Conservation (phyloP, 768 basidiomycete genomes). For the Tricholoma terreum region DNA sequence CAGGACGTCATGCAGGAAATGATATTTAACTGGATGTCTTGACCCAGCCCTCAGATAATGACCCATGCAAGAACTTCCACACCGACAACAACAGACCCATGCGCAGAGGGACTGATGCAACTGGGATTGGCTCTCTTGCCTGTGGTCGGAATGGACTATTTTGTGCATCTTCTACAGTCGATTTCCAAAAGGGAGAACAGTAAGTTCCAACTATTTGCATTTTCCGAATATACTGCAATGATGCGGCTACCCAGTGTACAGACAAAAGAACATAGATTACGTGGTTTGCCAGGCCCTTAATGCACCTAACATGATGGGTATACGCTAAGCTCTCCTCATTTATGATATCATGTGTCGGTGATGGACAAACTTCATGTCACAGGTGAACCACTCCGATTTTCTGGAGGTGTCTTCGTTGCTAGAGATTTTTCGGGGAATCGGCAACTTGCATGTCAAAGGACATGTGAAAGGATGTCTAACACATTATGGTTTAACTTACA, state of each 20-base stretch:
- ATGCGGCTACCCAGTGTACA: neutral
- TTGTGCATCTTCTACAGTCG: neutral
- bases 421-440: neutral
- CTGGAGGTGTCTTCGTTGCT: neutral
- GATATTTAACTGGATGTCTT: too few species aligned
- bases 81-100: too few species aligned
- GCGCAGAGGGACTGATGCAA: neutral
- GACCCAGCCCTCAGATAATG: too few species aligned
- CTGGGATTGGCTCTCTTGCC: neutral
- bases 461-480: neutral
- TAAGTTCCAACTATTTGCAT: neutral
- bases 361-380: neutral
- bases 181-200: neutral
- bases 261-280: neutral
- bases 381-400: neutral
- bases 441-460: neutral
- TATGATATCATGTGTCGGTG: neutral
- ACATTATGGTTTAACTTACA: neutral
- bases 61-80: too few species aligned
- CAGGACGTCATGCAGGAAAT: too few species aligned
- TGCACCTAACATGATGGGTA: neutral
- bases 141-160: neutral
- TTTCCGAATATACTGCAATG: too few species aligned
- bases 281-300: neutral
- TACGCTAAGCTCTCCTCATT: neutral